Evolutionary conservation across 2,329 filamentous ascomycete species (phyloP).

Genomic region (Fusarium setosum): DNA sequence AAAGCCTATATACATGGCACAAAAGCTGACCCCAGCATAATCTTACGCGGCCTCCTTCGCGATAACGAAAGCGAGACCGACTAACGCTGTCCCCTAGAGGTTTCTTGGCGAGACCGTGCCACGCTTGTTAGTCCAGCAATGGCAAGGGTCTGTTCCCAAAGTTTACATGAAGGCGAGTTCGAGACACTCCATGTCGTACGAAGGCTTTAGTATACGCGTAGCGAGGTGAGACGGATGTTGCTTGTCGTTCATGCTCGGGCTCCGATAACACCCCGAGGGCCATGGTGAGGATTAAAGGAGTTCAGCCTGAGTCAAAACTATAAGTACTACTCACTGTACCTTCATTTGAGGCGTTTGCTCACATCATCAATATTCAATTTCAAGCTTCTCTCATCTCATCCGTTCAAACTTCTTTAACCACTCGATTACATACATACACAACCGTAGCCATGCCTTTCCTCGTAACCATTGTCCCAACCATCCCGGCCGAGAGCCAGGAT

Average conservation of each 20-base stretch:
- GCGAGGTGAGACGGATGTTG: background rate
- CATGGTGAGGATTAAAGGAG: background rate
- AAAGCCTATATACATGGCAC: background rate
- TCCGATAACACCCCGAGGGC: background rate
- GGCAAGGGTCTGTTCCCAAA: background rate
- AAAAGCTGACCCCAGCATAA: background rate
- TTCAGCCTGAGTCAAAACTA: background rate
- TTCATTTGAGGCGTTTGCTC: background rate
- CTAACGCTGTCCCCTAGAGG: background rate
- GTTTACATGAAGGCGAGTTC: too few relatives aligned
- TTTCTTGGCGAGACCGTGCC: background rate
- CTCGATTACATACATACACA: background rate
- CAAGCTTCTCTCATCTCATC: background rate
- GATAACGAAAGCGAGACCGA: background rate
- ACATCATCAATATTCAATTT: background rate
- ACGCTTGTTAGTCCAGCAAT: background rate
- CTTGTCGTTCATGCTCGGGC: background rate
- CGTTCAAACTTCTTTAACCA: background rate
- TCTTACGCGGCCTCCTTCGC: background rate
- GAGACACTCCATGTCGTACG: background rate
- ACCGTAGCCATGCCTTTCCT: conserved; percentile 18
- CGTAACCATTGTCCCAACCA: conserved; percentile 12
- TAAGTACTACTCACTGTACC: background rate
- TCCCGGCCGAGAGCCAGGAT: conserved; percentile 20
- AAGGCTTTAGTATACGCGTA: background rate